These are phyloP conservation scores for Fagopyrum esculentum DNA, from an alignment of 148 eudicot genomes.

Conservation along the genomic window DNA sequence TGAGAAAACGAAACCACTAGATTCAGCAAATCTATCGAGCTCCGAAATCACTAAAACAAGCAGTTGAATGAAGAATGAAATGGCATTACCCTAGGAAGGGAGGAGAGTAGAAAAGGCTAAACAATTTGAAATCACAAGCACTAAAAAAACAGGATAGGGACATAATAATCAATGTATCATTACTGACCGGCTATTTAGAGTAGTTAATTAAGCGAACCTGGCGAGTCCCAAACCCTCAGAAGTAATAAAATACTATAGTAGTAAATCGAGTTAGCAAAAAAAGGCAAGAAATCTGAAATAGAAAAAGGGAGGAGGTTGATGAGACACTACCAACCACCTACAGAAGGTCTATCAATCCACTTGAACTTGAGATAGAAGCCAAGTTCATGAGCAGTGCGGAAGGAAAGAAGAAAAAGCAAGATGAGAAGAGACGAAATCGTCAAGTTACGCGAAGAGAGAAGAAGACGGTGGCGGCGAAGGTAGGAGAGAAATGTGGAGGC, in stretches of 20 bases:
- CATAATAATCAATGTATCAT: too few relatives aligned
- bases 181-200: background rate
- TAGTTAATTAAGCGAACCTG: background rate
- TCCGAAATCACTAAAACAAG: background rate
- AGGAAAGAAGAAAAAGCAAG: background rate
- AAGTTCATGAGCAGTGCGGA: background rate
- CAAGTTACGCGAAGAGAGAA: background rate
- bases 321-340: background rate
- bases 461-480: background rate
- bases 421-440: background rate
- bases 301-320: constrained; percentile 1
- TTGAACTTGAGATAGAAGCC: background rate
- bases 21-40: background rate
- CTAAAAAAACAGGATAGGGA: background rate
- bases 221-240: background rate
- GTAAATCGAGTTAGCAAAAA: background rate
- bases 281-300: background rate
- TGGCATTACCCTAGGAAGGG: background rate
- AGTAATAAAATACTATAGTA: background rate
- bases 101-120: background rate
- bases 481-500: background rate
- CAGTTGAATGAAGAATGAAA: background rate
- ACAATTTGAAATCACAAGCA: background rate
- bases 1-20: background rate
- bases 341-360: background rate